Percentiles rank a stretch among this genome's conserved stretches.
These are phyloP conservation scores for Boletus reticulatus DNA, from an alignment of 768 basidiomycete species.

Conservation along the genomic window DNA sequence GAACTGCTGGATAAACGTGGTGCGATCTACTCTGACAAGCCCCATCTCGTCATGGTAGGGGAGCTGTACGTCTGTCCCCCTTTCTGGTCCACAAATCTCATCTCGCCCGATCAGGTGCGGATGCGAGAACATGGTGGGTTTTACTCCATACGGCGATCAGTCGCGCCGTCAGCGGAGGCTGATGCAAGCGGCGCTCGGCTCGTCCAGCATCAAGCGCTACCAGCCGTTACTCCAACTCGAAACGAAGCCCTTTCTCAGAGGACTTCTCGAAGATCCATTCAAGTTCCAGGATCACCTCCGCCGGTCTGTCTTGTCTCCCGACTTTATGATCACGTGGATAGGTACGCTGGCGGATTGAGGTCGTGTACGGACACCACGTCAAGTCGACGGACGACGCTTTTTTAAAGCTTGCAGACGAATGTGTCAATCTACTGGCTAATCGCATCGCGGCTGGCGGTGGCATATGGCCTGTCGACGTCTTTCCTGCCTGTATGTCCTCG, in stretches of 20 bases:
- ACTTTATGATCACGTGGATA: constrained; percentile 27
- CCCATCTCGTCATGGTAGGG: constrained; percentile 63
- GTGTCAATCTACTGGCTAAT: constrained; percentile 41
- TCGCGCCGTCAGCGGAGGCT: constrained; percentile 64
- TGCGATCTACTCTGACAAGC: constrained; percentile 73
- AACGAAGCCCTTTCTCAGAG: constrained; percentile 55
- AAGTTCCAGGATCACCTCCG: constrained; percentile 36
- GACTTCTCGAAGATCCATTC: constrained; percentile 45
- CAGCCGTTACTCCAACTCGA: constrained; percentile 55
- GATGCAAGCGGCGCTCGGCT: constrained; percentile 61
- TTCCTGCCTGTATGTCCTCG: constrained; percentile 33
- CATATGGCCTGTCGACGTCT: constrained; percentile 41
- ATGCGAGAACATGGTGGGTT: constrained; percentile 70
- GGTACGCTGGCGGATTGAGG: constrained; percentile 54
- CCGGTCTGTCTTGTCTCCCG: constrained; percentile 20
- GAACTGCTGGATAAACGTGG: constrained; percentile 73
- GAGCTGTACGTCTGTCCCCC: constrained; percentile 52
- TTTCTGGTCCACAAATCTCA: background rate
- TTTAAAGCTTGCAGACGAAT: constrained; percentile 42
- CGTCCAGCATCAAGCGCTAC: constrained; percentile 52
- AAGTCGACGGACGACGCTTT: constrained; percentile 39
- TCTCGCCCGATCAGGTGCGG: constrained; percentile 39
- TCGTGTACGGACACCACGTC: constrained; percentile 61
- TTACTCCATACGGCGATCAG: constrained; percentile 63
- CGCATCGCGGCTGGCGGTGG: constrained; percentile 42